Evolutionary conservation across 1,284 basidiomycete genomes (phyloP).

Genomic region (Trichosporon faecale): DNA sequence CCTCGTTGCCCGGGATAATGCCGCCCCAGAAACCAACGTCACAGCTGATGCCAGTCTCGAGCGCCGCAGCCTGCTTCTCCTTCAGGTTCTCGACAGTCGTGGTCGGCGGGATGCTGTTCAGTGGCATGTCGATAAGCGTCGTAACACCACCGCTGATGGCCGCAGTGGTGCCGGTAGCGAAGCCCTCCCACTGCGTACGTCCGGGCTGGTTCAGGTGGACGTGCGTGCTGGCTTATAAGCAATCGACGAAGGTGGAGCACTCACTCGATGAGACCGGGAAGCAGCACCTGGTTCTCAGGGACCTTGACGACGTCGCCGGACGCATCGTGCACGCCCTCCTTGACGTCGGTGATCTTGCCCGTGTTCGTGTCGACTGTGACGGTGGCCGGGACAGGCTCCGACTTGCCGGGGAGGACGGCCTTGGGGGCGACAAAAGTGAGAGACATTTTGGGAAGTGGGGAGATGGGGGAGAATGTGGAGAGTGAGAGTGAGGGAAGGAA

Average conservation of each 20-base stretch:
- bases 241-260: slow-evolving; percentile 41
- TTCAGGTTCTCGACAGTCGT: slow-evolving; percentile 73
- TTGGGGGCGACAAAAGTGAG: slow-evolving; percentile 32
- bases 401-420: slow-evolving; percentile 61
- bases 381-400: slow-evolving; percentile 57
- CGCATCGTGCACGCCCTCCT: slow-evolving; percentile 21
- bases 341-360: slow-evolving; percentile 66
- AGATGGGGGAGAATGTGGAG: neutral
- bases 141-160: slow-evolving; percentile 87
- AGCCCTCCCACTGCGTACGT: slow-evolving; percentile 76
- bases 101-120: slow-evolving; percentile 92
- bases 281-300: slow-evolving; percentile 54
- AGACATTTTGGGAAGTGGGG: neutral
- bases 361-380: slow-evolving; percentile 62
- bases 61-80: slow-evolving; percentile 66
- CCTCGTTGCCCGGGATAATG: slow-evolving; percentile 78
- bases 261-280: slow-evolving; percentile 83
- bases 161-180: slow-evolving; percentile 81
- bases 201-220: slow-evolving; percentile 93
- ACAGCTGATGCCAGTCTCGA: slow-evolving; percentile 55
- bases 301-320: slow-evolving; percentile 42
- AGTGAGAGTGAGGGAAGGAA: neutral
- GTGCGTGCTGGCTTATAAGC: slow-evolving; percentile 63
- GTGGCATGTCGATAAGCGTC: slow-evolving; percentile 89
- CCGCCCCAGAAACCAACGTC: slow-evolving; percentile 96